Evolutionary conservation across 2,329 filamentous ascomycete genomes (phyloP), one percentile per base, ranked within the genome.

Genomic region (Beauveria caledonica): DNA sequence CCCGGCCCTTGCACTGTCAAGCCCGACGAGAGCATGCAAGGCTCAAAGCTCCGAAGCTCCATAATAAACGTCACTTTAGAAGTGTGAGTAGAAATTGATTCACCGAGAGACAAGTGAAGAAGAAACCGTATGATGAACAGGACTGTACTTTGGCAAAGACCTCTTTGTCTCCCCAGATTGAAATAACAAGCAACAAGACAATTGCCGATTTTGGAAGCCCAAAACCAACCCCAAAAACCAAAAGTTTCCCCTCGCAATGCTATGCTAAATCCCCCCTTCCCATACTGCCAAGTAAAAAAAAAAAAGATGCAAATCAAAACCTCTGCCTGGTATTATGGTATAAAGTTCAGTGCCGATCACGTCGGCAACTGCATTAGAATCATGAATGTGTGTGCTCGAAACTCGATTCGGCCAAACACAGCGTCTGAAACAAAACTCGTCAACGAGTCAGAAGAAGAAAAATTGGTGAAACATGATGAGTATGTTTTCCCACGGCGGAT

Each of bases 301-400:
- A 36, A 23, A 36, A 17, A 42, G 19, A 42, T 25, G 42, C 29
- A 57, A 55, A 25, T 46, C 2, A 10, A 44, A 51, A 33, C 11
- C 4, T 36, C 45, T 44, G 49, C 49, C 57, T 46, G 48, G 57
- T 53, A 59, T 53, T 53, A 48, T 53, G 27, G 17, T 49, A 19
- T 19, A 21, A 21, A 13, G 5, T 13, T 27, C 27, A 29, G 54
- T 10, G 45, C 54, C 54, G 8, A 25, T 57, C 23, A 11, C 2
- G 13, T 57, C 2, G 23, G 36, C 36, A 4, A 15, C 23, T 42
- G 46, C 6, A 29, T 33, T 33, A 33, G 33, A 51, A 58, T n/a
- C 29, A 15, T 36, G 23, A 44, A 27, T 51, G 27, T 44, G 25
- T 44, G 17, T 58, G 33, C 21, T 21, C 5, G 8, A 42, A 27